A percentile compares a stretch with the other conserved stretches of the same genome.
Conservation (phyloP, 768 basidiomycete genomes). For the Collybia nuda region DNA sequence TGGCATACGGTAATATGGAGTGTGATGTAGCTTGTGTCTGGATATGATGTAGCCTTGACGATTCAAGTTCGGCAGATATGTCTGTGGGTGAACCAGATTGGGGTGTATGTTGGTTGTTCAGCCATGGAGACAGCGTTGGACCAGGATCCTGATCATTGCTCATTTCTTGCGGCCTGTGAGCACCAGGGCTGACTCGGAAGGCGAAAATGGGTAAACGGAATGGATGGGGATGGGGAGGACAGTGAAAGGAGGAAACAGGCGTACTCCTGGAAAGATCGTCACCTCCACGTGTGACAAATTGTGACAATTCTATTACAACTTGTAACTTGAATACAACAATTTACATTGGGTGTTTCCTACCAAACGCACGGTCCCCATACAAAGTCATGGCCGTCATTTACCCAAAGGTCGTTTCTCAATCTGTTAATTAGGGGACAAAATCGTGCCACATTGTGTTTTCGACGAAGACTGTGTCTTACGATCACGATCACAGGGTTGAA, state of each 20-base stretch:
- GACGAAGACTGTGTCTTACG: no score
- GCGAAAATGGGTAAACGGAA: not conserved
- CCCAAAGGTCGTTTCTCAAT: no score
- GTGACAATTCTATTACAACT: no score
- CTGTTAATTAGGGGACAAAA: no score
- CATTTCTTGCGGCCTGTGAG: conserved; percentile 22
- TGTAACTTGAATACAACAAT: no score
- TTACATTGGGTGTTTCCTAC: no score
- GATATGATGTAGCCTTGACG: conserved; percentile 17
- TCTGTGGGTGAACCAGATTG: conserved; percentile 18
- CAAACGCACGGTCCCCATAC: no score
- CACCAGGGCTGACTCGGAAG: not conserved
- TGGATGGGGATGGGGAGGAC: conserved; percentile 2
- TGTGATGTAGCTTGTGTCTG: conserved; percentile 13
- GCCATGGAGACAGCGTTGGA: conserved; percentile 33
- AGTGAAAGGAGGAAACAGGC: conserved; percentile 3
- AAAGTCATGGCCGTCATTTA: no score
- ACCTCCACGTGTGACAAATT: conserved; percentile 12
- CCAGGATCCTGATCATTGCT: conserved; percentile 36
- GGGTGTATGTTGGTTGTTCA: conserved; percentile 24
- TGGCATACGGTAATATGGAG: conserved; percentile 28
- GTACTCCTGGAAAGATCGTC: conserved; percentile 13
- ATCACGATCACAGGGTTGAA: no score
- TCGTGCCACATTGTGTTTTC: no score
- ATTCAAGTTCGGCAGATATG: conserved; percentile 23